Evolutionary conservation across 2,329 filamentous ascomycete species (phyloP).

Genomic region (Cercospora zeina): DNA sequence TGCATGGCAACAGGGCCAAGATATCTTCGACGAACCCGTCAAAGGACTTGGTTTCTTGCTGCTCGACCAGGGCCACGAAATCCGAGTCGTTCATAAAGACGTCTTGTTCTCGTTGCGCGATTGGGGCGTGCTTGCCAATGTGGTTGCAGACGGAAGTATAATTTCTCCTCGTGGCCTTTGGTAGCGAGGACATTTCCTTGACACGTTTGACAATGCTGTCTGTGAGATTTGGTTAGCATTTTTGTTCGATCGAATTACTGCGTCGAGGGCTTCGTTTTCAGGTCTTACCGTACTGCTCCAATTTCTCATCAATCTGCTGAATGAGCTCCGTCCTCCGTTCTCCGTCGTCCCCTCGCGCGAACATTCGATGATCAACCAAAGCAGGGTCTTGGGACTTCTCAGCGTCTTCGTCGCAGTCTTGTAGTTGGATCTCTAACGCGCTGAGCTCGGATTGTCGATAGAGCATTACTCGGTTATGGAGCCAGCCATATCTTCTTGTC

Average conservation of each 20-base stretch:
- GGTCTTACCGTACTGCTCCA: slow-evolving; percentile 27
- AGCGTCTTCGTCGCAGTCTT: slow-evolving; percentile 31
- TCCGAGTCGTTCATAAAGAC: slow-evolving; percentile 45
- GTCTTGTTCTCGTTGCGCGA: slow-evolving; percentile 41
- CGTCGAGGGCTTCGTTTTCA: too few species aligned
- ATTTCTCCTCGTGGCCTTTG: slow-evolving; percentile 44
- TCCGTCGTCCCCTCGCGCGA: slow-evolving; percentile 18
- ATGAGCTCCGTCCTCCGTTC: slow-evolving; percentile 29
- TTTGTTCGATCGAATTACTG: too few species aligned
- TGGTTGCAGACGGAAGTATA: slow-evolving; percentile 44
- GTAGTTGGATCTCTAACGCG: slow-evolving; percentile 41
- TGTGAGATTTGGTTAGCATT: neutral
- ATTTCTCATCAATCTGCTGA: slow-evolving; percentile 29
- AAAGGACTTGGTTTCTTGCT: slow-evolving; percentile 45
- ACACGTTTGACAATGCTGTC: slow-evolving; percentile 46
- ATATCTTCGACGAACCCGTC: slow-evolving; percentile 44
- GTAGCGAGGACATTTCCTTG: slow-evolving; percentile 41
- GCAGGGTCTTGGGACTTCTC: slow-evolving; percentile 11
- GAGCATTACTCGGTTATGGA: slow-evolving; percentile 44
- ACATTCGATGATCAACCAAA: slow-evolving; percentile 20
- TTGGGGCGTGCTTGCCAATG: slow-evolving; percentile 41
- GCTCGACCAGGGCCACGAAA: slow-evolving; percentile 42
- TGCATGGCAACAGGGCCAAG: slow-evolving; percentile 37
- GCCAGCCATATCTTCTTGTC: slow-evolving; percentile 44
- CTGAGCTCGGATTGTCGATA: slow-evolving; percentile 45